phyloP scores from a whole-genome alignment of 306 rosid genomes.

The Pyrus communis region DNA sequence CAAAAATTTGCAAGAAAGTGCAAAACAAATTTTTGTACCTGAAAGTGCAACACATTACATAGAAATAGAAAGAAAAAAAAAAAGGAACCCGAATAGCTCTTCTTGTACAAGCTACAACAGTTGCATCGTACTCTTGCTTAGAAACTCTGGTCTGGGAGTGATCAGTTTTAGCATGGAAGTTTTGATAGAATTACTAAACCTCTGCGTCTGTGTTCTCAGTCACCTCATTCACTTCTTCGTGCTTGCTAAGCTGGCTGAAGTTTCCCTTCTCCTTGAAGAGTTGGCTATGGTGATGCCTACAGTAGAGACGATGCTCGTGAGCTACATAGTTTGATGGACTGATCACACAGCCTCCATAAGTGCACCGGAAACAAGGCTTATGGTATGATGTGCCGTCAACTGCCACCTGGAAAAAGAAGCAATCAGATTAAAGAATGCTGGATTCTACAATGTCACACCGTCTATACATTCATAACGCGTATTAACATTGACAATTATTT shows the following conservation, averaged over 20 bases:
- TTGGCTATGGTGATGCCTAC: slow-evolving; percentile 88
- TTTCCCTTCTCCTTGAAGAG: slow-evolving; percentile 88
- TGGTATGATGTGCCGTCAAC: slow-evolving; percentile 84
- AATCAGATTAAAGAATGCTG: neutral
- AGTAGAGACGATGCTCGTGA: slow-evolving; percentile 78
- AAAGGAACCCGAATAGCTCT: slow-evolving; percentile 3
- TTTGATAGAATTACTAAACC: slow-evolving; percentile 13
- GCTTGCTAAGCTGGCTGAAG: slow-evolving; percentile 73
- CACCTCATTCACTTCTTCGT: slow-evolving; percentile 29
- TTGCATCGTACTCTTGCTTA: neutral
- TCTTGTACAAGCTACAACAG: slow-evolving; percentile 15
- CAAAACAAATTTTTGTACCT: slow-evolving; percentile 13
- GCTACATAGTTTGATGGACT: slow-evolving; percentile 92
- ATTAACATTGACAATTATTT: neutral
- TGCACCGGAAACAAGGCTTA: slow-evolving; percentile 74
- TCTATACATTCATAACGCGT: neutral
- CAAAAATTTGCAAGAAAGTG: slow-evolving; percentile 20
- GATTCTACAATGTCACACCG: neutral
- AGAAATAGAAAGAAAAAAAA: neutral
- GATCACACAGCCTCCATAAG: slow-evolving; percentile 83
- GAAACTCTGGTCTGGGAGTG: slow-evolving; percentile 10
- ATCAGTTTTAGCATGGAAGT: neutral
- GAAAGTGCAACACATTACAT: slow-evolving; percentile 2
- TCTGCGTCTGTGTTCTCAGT: slow-evolving; percentile 31
- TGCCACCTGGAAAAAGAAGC: slow-evolving; percentile 46